Base-by-base conservation (phyloP, 2,329 filamentous ascomycete species). In the Microcyclospora tardicrescens region DNA sequence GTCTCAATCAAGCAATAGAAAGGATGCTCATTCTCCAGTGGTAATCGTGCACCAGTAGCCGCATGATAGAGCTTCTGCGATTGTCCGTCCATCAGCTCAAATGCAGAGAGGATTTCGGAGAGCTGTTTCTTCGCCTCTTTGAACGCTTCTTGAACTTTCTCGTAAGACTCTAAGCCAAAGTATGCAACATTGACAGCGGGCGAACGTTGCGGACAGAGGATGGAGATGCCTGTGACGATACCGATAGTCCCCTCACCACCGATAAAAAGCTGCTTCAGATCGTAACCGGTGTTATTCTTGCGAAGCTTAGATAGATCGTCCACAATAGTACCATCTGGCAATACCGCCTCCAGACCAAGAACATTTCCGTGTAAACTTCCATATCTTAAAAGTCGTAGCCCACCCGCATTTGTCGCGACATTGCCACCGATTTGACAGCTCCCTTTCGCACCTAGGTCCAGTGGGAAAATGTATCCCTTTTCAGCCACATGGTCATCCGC, bases 231-330 rank as follows among this genome's bases (percentile, higher is more conserved):
- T 13, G 91, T 98, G 53, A 98, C 83, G 54, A 96, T 82, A 38
- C 91, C 91, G 46, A 96, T 81, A 5, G 91, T 96, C 16, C 91
- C 91, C 62, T 98, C 91, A 27, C 79, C 84, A 34, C 91, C 91
- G 53, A 98, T 93, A 60, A 98, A 95, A 28, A 95, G 73, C 63
- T 95, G 89, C 68, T 95, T 95, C 41, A 95, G 64, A 59, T 98
- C 93, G 63, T 96, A 98, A 19, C 91, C 91, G 2, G 91, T 98
- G 67, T 98, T 98, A 71, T 98, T 96, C 71, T 98, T 98, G 49
- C 91, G 78, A 41, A 98, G 69, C 43, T 75, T 87, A 50, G 77
- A 81, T 27, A 98, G 76, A 52, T 95, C 86, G 52, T 96, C 79
- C 34, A 98, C 72, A 50, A 98, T 74, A 6, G 86, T 95, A 38